Evolutionary conservation across 2,329 filamentous ascomycete genomes (phyloP).

Genomic region (Arthrobotrys conoides): DNA sequence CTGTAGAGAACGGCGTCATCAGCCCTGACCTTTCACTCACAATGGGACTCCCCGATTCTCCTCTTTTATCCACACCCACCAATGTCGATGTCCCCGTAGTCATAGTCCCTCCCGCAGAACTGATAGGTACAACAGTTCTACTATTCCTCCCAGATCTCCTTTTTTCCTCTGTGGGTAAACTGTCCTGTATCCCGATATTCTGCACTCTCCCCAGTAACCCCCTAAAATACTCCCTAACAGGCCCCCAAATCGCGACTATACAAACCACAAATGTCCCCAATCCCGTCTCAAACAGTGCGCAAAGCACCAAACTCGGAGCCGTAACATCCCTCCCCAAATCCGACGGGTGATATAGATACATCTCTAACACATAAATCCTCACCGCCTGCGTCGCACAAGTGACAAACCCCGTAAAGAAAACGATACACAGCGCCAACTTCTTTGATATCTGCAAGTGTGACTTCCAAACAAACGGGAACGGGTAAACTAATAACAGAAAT

Average conservation of each 20-base stretch:
- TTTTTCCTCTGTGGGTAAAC: conserved; percentile 23
- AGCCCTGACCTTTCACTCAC: conserved; percentile 42
- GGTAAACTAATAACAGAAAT: conserved; percentile 40
- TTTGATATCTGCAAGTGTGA: conserved; percentile 26
- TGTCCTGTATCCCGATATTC: conserved; percentile 10
- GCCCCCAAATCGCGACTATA: conserved; percentile 54
- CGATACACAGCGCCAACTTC: conserved; percentile 41
- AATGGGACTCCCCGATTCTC: conserved; percentile 17
- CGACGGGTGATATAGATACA: conserved; percentile 41
- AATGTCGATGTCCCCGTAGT: conserved; percentile 42
- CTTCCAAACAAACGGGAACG: conserved; percentile 44
- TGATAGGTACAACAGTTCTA: conserved; percentile 9
- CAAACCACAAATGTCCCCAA: conserved; percentile 53
- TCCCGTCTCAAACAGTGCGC: conserved; percentile 49
- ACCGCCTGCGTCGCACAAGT: conserved; percentile 56
- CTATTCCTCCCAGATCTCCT: conserved; percentile 31
- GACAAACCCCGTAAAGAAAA: conserved; percentile 49
- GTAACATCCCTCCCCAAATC: conserved; percentile 49
- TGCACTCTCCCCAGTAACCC: conserved; percentile 7
- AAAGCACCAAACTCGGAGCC: conserved; percentile 55
- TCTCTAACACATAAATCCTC: conserved; percentile 52
- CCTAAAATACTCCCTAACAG: conserved; percentile 39
- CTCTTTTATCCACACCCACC: conserved; percentile 20
- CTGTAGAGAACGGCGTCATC: conserved; percentile 17
- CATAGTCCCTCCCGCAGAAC: conserved; percentile 28